Percentiles rank a stretch among this genome's conserved stretches.
These are phyloP conservation scores for Tremella fuciformis DNA, from an alignment of 768 basidiomycete genomes.

Conservation along the genomic window DNA sequence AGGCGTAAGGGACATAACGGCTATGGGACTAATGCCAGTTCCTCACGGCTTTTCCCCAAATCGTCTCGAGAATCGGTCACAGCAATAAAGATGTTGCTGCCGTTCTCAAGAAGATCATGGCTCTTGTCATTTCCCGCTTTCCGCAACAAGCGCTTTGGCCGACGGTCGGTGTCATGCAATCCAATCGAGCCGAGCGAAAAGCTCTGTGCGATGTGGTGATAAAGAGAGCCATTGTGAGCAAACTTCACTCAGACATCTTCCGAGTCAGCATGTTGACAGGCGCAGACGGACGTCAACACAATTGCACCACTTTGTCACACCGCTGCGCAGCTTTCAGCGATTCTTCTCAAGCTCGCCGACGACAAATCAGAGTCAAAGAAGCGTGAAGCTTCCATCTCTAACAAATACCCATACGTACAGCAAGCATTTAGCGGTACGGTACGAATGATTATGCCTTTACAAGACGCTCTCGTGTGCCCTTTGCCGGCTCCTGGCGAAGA, in stretches of 20 bases:
- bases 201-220: slow-evolving; percentile 58
- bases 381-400: slow-evolving; percentile 27
- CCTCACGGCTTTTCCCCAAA: slow-evolving; percentile 94
- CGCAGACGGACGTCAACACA: slow-evolving; percentile 59
- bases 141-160: slow-evolving; percentile 92
- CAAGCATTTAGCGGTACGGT: slow-evolving; percentile 58
- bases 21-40: slow-evolving; percentile 59
- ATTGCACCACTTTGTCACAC: slow-evolving; percentile 53
- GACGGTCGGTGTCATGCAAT: slow-evolving; percentile 82
- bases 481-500: slow-evolving; percentile 68
- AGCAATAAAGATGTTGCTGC: slow-evolving; percentile 62
- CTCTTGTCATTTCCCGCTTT: slow-evolving; percentile 70
- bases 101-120: slow-evolving; percentile 66
- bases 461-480: slow-evolving; percentile 83
- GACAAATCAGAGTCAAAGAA: slow-evolving; percentile 40
- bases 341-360: slow-evolving; percentile 36
- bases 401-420: slow-evolving; percentile 59
- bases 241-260: not conserved
- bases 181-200: slow-evolving; percentile 64
- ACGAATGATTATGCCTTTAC: slow-evolving; percentile 79
- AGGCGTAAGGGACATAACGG: not conserved
- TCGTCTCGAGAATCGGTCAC: slow-evolving; percentile 88
- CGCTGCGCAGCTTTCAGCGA: slow-evolving; percentile 31
- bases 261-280: not conserved
- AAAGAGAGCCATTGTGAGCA: slow-evolving; percentile 39